Percentiles rank a stretch among this genome's conserved stretches.
Evolutionary conservation across 139 green algal species (phyloP).

Genomic region (Zygnema cylindricum): DNA sequence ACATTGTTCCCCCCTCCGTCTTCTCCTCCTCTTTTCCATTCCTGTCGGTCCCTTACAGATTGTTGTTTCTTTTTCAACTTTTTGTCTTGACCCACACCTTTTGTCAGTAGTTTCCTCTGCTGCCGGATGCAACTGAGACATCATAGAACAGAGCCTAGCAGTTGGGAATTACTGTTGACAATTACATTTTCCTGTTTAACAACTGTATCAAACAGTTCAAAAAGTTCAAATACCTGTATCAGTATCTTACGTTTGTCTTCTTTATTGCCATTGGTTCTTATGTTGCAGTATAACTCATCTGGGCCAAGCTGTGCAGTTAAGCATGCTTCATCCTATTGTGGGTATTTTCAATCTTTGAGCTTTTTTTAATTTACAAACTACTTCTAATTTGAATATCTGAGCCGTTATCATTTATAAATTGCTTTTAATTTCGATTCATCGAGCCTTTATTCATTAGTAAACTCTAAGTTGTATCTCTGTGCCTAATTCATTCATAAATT

Average conservation of each 20-base stretch:
- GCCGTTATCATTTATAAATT: background rate
- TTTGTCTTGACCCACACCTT: too few species aligned
- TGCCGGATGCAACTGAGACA: too few species aligned
- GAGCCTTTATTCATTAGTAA: background rate
- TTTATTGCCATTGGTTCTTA: background rate
- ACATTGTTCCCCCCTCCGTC: too few species aligned
- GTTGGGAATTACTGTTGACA: too few species aligned
- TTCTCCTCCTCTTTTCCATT: too few species aligned
- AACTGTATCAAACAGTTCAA: too few species aligned
- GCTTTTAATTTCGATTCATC: background rate
- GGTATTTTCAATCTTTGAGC: background rate
- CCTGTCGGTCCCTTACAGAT: too few species aligned
- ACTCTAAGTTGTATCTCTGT: background rate
- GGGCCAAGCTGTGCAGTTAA: conserved; percentile 1
- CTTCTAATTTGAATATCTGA: background rate
- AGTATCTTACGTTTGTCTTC: background rate
- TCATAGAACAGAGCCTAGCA: too few species aligned
- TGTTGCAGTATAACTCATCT: conserved; percentile 3
- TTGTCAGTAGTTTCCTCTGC: too few species aligned
- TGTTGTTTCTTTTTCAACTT: too few species aligned
- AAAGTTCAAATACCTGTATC: background rate
- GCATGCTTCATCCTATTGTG: conserved; percentile 11
- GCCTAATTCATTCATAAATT: background rate
- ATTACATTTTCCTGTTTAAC: too few species aligned
- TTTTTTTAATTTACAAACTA: background rate